Evolutionary conservation across 2,329 filamentous ascomycete genomes (phyloP).

Genomic region (Drechslerella dactyloides): DNA sequence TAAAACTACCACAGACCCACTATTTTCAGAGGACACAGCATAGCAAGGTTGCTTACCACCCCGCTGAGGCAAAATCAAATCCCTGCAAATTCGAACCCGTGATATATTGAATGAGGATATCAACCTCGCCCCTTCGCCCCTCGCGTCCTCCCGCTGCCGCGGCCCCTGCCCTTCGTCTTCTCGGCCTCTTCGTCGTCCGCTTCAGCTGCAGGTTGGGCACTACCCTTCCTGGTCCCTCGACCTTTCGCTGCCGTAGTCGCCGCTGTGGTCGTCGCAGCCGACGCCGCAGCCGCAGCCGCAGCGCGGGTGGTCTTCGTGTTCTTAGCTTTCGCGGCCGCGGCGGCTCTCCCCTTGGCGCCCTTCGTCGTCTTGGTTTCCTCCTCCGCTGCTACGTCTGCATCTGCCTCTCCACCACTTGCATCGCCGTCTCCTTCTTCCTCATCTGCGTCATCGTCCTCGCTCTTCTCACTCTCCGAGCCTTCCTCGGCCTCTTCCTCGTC

Average conservation of each 20-base stretch:
- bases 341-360: conserved; percentile 21
- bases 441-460: conserved; percentile 9
- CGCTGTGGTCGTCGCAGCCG: neutral
- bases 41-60: too few species aligned
- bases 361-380: conserved; percentile 19
- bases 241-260: conserved; percentile 19
- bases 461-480: conserved; percentile 18
- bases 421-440: conserved; percentile 9
- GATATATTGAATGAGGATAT: too few species aligned
- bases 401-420: neutral
- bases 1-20: too few species aligned
- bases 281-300: conserved; percentile 10
- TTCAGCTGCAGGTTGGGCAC: conserved; percentile 16
- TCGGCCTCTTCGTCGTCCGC: conserved; percentile 25
- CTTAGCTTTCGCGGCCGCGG: conserved; percentile 19
- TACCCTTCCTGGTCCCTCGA: conserved; percentile 31
- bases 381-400: conserved; percentile 11
- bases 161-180: conserved; percentile 26
- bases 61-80: too few species aligned
- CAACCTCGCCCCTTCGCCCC: conserved; percentile 31
- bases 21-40: too few species aligned
- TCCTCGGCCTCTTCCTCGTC: conserved; percentile 28
- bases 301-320: conserved; percentile 42
- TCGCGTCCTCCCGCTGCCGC: conserved; percentile 30
- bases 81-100: neutral